Evolutionary conservation across 306 rosid species (phyloP).

Genomic region (Quercus cerris): DNA sequence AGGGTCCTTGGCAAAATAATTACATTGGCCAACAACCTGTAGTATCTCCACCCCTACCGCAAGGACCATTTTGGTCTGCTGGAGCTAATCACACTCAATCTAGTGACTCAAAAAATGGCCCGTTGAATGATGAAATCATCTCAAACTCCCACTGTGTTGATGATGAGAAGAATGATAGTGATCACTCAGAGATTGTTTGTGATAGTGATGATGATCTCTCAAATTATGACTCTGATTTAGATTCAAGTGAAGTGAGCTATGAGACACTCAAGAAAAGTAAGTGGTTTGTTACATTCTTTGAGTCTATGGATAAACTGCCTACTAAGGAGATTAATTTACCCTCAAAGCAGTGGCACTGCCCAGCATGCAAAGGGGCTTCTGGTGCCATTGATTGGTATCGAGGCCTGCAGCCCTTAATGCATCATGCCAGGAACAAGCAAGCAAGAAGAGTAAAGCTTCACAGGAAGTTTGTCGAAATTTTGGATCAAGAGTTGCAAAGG

Average conservation of each 20-base stretch:
- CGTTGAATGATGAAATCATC: conserved; percentile 3
- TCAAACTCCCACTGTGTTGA: conserved; percentile 1
- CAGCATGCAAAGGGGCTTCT: conserved; percentile 45
- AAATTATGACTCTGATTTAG: conserved; percentile 39
- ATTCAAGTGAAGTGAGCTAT: conserved; percentile 31
- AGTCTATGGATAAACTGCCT: conserved; percentile 14
- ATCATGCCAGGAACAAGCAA: conserved; percentile 43
- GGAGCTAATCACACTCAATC: conserved; percentile 1
- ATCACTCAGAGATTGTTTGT: conserved; percentile 29
- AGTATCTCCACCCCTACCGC: neutral
- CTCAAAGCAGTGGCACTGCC: conserved; percentile 44
- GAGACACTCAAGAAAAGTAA: conserved; percentile 34
- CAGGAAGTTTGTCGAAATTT: conserved; percentile 38
- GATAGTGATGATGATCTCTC: conserved; percentile 42
- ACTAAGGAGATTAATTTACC: conserved; percentile 33
- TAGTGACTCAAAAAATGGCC: neutral
- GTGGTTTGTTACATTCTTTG: conserved; percentile 46
- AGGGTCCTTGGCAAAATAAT: neutral
- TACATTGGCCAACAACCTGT: neutral
- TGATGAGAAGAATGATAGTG: conserved; percentile 12
- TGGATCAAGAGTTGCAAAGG: conserved; percentile 42
- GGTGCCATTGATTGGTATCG: conserved; percentile 62
- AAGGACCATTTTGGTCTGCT: conserved; percentile 6
- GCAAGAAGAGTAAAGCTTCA: conserved; percentile 45
- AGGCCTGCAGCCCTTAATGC: conserved; percentile 48